phyloP scores from a whole-genome alignment of 2,329 filamentous ascomycete genomes.

The Leptographium radiaticola region DNA sequence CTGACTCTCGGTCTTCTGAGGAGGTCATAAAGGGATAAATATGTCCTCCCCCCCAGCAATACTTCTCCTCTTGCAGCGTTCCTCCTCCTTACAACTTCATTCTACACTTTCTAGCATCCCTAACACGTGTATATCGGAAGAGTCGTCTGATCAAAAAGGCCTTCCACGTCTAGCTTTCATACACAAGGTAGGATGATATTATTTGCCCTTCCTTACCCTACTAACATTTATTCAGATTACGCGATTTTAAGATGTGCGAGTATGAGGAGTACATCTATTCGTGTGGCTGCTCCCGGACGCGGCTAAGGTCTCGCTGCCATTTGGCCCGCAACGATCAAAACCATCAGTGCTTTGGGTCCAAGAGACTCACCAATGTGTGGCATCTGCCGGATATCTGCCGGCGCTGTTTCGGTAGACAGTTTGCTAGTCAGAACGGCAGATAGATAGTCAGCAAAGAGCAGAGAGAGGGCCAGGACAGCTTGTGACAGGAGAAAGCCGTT shows the following conservation, averaged over 20 bases:
- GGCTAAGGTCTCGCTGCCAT: constrained; percentile 59
- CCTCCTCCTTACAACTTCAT: not conserved
- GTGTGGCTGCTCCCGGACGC: constrained; percentile 47
- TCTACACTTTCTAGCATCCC: not conserved
- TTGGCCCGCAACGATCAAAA: constrained; percentile 58
- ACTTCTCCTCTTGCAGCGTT: not conserved
- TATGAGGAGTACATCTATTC: constrained; percentile 56
- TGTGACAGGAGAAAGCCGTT: no score
- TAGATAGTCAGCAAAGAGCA: not conserved
- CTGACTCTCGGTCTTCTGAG: not conserved
- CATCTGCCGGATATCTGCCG: constrained; percentile 41
- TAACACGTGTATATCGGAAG: no score
- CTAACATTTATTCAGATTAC: no score
- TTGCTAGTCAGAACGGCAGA: not conserved
- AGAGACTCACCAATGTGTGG: constrained; percentile 49
- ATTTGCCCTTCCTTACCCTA: no score
- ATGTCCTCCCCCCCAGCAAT: not conserved
- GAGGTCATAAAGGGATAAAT: not conserved
- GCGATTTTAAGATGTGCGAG: constrained; percentile 43
- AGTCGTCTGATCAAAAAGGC: no score
- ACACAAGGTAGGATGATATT: no score
- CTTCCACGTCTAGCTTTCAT: no score
- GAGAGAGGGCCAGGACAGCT: not conserved
- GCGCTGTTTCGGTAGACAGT: constrained; percentile 1
- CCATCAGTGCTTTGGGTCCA: constrained; percentile 56